These are phyloP conservation scores for Ceratocystis smalleyi DNA, from an alignment of 2,329 filamentous ascomycete genomes.

Conservation along the genomic window DNA sequence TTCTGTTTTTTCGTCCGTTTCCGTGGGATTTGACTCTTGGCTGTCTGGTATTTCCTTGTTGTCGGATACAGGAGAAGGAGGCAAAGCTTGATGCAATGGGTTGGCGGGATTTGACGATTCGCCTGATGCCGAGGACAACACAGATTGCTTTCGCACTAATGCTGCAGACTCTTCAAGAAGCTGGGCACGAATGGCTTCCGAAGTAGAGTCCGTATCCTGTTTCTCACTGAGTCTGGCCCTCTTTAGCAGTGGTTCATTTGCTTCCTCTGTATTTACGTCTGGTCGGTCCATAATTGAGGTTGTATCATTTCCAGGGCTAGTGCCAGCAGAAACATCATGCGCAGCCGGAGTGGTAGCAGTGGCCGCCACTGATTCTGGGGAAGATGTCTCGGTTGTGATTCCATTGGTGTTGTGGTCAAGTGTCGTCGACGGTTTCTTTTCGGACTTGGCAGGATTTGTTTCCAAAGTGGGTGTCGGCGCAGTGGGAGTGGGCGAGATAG, in stretches of 20 bases:
- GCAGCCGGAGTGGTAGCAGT: constrained; percentile 58
- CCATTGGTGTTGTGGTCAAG: not conserved
- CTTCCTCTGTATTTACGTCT: not conserved
- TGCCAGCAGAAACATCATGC: constrained; percentile 54
- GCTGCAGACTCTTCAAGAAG: constrained; percentile 12
- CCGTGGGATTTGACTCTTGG: not conserved
- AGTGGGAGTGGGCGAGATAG: not conserved
- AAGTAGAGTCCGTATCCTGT: constrained; percentile 9
- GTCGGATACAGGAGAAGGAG: not conserved
- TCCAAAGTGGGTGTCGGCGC: not conserved
- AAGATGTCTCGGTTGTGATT: constrained; percentile 27
- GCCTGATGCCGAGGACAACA: not conserved
- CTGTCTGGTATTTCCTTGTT: not conserved
- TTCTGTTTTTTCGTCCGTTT: not conserved
- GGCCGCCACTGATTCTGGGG: constrained; percentile 51
- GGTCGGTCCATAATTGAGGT: not conserved
- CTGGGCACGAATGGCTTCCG: constrained; percentile 12
- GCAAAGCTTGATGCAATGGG: not conserved
- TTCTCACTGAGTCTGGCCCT: constrained; percentile 1
- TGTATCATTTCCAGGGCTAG: constrained; percentile 53
- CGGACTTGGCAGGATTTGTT: not conserved
- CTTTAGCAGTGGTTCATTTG: constrained; percentile 19
- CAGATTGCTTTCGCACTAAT: not conserved
- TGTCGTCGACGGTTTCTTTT: not conserved
- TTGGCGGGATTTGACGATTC: not conserved